Conservation (phyloP, 2,329 filamentous ascomycete genomes). For the Colletotrichum sp. region DNA sequence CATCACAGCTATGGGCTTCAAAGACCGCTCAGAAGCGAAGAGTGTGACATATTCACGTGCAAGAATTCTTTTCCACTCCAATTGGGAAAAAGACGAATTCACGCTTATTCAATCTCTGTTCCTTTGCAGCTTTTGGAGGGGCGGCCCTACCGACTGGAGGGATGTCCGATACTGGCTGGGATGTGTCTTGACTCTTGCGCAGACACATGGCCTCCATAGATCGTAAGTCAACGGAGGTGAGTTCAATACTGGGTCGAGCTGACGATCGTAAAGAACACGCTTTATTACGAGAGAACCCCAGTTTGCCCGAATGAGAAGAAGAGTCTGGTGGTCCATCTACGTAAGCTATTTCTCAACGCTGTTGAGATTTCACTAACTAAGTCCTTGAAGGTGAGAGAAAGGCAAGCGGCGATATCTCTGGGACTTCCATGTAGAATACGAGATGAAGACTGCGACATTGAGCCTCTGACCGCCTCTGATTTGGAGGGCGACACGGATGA, state of each 20-base stretch:
- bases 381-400: conserved; percentile 34
- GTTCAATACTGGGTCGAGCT: not conserved
- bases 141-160: conserved; percentile 50
- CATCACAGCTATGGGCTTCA: conserved; percentile 49
- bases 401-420: conserved; percentile 40
- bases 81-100: conserved; percentile 56
- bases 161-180: conserved; percentile 56
- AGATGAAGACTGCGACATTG: conserved; percentile 44
- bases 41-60: conserved; percentile 54
- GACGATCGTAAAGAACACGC: not conserved
- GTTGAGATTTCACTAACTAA: not conserved
- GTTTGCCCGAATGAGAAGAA: conserved; percentile 43
- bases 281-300: not conserved
- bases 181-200: conserved; percentile 55
- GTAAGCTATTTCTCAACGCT: not conserved
- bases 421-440: conserved; percentile 41
- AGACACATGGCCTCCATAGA: conserved; percentile 52
- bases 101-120: conserved; percentile 57
- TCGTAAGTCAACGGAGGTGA: conserved; percentile 19
- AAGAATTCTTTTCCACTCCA: conserved; percentile 55
- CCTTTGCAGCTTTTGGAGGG: conserved; percentile 61
- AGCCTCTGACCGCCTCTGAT: conserved; percentile 34
- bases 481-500: conserved; percentile 33
- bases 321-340: conserved; percentile 62
- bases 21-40: conserved; percentile 54